Base-by-base conservation (phyloP, 176 grass and related monocot genomes). In the Avena atlantica region DNA sequence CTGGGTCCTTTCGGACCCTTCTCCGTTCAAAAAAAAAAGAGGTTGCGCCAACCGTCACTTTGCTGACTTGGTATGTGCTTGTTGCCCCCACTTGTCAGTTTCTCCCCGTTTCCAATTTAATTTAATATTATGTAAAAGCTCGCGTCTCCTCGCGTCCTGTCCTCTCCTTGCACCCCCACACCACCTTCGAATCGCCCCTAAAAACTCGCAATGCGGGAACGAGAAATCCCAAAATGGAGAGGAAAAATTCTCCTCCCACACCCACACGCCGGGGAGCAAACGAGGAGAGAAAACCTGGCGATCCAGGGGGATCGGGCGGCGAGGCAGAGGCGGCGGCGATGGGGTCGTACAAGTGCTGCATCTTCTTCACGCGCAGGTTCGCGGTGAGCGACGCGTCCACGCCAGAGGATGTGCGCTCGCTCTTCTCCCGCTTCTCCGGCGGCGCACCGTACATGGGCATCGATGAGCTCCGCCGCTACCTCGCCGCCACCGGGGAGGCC, bases 311-410 rank as follows among this genome's bases (percentile, higher is more conserved):
- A 86, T 21, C 65, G 62, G 64, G 19, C 29, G 87, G 70, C 15
- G 16, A 88, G 84, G 57, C 34, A 53, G 44, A 61, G 51, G 56
- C 34, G 77, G 66, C 70, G 83, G 85, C 23, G 14, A 96, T 95
- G 76, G 91, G 88, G 51, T 90, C 85, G 88, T 98, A 93, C 80
- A 92, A 62, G 79, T 98, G 89, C 83, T 98, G 92, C 86, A 84
- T 91, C 70, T 98, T 91, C 90, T 98, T 98, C 89, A 94, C 90
- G 82, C 87, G 92, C 83, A 92, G 86, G 82, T 96, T 93, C 80
- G 87, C 74, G 49, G 19, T 83, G 78, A 78, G 23, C 61, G 97
- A 96, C 70, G 87, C 97, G 14, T 11, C 88, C 85, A 86, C 93
- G 85, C 90, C 94, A 57, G 85, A 77, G 17, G 94, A 96, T 31